Evolutionary conservation across 108 stramenopile genomes (phyloP).

Genomic region (Cyclotella sp.): DNA sequence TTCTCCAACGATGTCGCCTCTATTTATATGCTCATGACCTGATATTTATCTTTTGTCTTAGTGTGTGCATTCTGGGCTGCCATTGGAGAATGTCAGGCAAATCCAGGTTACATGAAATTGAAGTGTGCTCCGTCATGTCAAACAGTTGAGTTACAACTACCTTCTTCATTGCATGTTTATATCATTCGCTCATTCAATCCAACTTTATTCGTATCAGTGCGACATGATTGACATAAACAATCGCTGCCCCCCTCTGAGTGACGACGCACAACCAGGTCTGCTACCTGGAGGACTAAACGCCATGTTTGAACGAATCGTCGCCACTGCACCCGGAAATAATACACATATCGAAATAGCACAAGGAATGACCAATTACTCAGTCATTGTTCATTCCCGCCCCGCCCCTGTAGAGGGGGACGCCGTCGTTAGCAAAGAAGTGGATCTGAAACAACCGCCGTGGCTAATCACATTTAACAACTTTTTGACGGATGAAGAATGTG

Average conservation of each 20-base stretch:
- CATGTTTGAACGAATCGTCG: conserved; percentile 81
- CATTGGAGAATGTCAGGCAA: conserved; percentile 78
- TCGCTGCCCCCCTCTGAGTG: conserved; percentile 58
- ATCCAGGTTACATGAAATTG: conserved; percentile 73
- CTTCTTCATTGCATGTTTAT: too few relatives aligned
- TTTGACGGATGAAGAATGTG: conserved; percentile 62
- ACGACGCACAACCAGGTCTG: conserved; percentile 54
- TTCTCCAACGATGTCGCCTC: not conserved
- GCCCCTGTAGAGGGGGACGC: conserved; percentile 39
- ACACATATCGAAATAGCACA: conserved; percentile 56
- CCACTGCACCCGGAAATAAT: conserved; percentile 79
- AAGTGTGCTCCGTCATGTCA: conserved; percentile 76
- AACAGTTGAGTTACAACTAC: conserved; percentile 7
- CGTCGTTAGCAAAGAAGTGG: conserved; percentile 48
- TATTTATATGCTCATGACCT: not conserved
- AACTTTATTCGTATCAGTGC: conserved; percentile 31
- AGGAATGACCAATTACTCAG: conserved; percentile 77
- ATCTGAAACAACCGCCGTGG: conserved; percentile 72
- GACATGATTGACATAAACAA: conserved; percentile 69
- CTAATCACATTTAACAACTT: conserved; percentile 61
- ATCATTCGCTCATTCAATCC: too few relatives aligned
- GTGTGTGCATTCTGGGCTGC: conserved; percentile 58
- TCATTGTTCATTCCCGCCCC: conserved; percentile 70
- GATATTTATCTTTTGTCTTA: not conserved
- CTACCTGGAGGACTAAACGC: conserved; percentile 57